Conservation (phyloP, 1,284 basidiomycete species). For the Sporisorium sorghi region DNA sequence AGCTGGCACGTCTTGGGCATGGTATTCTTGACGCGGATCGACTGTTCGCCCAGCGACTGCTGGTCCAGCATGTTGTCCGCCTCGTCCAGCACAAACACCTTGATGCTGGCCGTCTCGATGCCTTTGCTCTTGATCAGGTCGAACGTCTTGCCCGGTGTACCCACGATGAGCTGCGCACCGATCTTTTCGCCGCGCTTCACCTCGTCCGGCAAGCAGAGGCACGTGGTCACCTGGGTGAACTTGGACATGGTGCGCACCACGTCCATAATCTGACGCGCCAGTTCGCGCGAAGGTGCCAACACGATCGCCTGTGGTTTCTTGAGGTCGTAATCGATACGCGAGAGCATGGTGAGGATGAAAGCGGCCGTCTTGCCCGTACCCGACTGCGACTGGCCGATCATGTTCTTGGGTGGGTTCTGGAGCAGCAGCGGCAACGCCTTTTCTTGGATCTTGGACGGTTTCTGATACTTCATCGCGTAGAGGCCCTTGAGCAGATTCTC, state of each 20-base stretch:
- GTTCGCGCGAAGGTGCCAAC: conserved; percentile 84
- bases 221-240: conserved; percentile 89
- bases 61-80: conserved; percentile 99
- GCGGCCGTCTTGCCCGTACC: conserved; percentile 99
- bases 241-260: conserved; percentile 95
- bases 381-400: conserved; percentile 99
- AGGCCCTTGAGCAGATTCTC: conserved; percentile 93
- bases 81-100: conserved; percentile 96
- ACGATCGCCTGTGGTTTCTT: conserved; percentile 79
- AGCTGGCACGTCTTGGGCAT: conserved; percentile 81
- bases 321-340: conserved; percentile 85
- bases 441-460: conserved; percentile 99
- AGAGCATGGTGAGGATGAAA: conserved; percentile 97
- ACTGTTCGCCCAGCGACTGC: conserved; percentile 96
- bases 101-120: conserved; percentile 80
- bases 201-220: conserved; percentile 90
- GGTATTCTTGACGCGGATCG: conserved; percentile 86
- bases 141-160: conserved; percentile 93
- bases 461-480: conserved; percentile 94
- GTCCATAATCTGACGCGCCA: conserved; percentile 96
- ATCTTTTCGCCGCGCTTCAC: conserved; percentile 78
- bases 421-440: conserved; percentile 92
- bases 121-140: conserved; percentile 75
- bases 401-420: conserved; percentile 90
- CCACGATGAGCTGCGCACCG: conserved; percentile 90